phyloP scores from a whole-genome alignment of 306 rosid species.

The Herpetospermum pedunculosum region DNA sequence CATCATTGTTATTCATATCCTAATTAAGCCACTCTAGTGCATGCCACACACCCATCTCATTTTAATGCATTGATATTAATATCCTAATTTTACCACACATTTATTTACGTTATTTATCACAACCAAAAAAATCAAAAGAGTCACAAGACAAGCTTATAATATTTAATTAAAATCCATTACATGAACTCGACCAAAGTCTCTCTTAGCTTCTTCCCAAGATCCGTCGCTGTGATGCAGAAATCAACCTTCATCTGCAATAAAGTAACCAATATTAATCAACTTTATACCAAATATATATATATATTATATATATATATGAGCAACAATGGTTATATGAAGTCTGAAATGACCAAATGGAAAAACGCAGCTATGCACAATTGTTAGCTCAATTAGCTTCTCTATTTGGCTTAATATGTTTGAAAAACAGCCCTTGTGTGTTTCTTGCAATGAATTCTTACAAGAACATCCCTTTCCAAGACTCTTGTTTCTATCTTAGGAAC shows the following conservation, averaged over 20 bases:
- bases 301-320: no score
- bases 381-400: constrained; percentile 42
- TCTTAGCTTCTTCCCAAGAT: constrained; percentile 35
- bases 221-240: constrained; percentile 35
- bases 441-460: constrained; percentile 53
- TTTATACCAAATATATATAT: no score
- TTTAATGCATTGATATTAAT: no score
- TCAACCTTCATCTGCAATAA: constrained; percentile 53
- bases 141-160: not conserved
- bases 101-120: not conserved
- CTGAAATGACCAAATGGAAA: constrained; percentile 54
- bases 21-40: not conserved
- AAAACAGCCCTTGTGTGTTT: constrained; percentile 27
- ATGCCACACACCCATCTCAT: no score
- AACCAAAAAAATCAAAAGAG: not conserved
- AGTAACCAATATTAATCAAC: no score
- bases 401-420: constrained; percentile 25
- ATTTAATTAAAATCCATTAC: not conserved
- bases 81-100: not conserved
- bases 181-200: constrained; percentile 24
- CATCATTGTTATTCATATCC: not conserved
- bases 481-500: constrained; percentile 68
- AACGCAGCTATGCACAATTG: constrained; percentile 37
- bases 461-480: constrained; percentile 41
- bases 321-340: constrained; percentile 48